Evolutionary conservation across 176 grass and related monocot species (phyloP).

Genomic region (Avena eriantha): DNA sequence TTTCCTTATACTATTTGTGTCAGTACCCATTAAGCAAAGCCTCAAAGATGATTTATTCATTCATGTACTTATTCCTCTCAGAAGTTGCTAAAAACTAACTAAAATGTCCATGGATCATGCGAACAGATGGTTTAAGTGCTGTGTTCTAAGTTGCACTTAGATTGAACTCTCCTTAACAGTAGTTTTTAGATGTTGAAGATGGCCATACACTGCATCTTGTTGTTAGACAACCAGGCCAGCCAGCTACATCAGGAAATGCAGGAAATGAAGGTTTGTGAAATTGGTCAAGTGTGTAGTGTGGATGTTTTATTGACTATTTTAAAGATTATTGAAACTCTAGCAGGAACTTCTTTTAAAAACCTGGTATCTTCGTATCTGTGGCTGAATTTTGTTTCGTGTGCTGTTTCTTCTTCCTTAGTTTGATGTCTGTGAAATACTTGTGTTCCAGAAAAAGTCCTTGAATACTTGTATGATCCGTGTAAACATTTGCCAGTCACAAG

Average conservation of each 20-base stretch:
- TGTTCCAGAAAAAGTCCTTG: background rate
- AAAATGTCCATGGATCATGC: constrained; percentile 15
- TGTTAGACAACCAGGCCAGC: constrained; percentile 81
- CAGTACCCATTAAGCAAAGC: background rate
- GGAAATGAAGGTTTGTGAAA: constrained; percentile 63
- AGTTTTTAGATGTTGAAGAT: constrained; percentile 96
- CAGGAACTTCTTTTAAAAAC: background rate
- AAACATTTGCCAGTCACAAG: background rate
- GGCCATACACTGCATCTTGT: constrained; percentile 99
- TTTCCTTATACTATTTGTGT: constrained; percentile 9
- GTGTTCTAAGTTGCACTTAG: background rate
- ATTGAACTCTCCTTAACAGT: constrained; percentile 47
- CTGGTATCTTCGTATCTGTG: constrained; percentile 1
- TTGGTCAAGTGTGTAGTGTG: constrained; percentile 21
- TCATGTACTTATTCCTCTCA: constrained; percentile 9
- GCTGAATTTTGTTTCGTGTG: constrained; percentile 11
- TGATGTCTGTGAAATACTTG: constrained; percentile 31
- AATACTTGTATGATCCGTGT: background rate
- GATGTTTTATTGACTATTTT: constrained; percentile 25
- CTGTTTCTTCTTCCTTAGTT: constrained; percentile 31
- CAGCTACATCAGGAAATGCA: constrained; percentile 55
- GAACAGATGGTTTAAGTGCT: background rate
- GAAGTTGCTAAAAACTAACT: constrained; percentile 18
- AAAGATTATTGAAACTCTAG: constrained; percentile 24
- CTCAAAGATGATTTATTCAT: constrained; percentile 4